These are phyloP conservation scores for Pythium graminicola DNA, from an alignment of 352 stramenopile genomes.

Conservation along the genomic window DNA sequence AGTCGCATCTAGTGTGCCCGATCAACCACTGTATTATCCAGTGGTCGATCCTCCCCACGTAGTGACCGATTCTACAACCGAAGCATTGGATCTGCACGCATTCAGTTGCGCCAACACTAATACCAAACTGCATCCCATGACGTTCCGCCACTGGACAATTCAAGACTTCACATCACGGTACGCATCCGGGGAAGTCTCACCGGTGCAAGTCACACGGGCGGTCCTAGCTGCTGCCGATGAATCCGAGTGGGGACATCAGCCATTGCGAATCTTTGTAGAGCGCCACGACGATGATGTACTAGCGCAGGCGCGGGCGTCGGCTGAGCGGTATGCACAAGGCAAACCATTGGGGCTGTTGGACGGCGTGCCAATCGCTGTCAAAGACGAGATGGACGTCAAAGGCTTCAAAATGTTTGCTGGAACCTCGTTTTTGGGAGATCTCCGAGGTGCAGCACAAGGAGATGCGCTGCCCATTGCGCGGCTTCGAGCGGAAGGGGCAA, in stretches of 20 bases:
- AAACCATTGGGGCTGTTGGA: slow-evolving; percentile 72
- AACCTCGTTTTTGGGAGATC: slow-evolving; percentile 67
- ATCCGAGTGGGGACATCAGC: slow-evolving; percentile 42
- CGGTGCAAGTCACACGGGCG: slow-evolving; percentile 63
- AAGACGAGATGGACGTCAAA: slow-evolving; percentile 79
- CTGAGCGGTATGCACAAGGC: slow-evolving; percentile 60
- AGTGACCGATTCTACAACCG: not conserved
- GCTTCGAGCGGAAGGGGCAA: slow-evolving; percentile 62
- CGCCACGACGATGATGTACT: slow-evolving; percentile 68
- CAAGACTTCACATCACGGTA: not conserved
- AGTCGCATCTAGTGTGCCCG: not conserved
- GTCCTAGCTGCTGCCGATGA: slow-evolving; percentile 47
- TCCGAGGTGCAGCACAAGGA: slow-evolving; percentile 28
- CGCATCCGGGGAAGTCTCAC: slow-evolving; percentile 14
- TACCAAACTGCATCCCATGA: not conserved
- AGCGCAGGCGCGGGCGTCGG: slow-evolving; percentile 52
- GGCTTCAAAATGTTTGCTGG: slow-evolving; percentile 63
- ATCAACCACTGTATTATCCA: slow-evolving; percentile 12
- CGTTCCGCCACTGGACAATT: not conserved
- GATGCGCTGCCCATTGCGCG: slow-evolving; percentile 55
- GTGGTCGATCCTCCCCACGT: slow-evolving; percentile 2
- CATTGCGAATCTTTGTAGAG: slow-evolving; percentile 70
- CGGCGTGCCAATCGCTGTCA: slow-evolving; percentile 83
- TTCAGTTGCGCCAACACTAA: not conserved
- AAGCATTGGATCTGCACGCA: not conserved